A percentile compares a stretch with the other conserved stretches of the same genome.
These are phyloP conservation scores for Rhodotorula taiwanensis DNA, from an alignment of 768 basidiomycete genomes.

Conservation along the genomic window DNA sequence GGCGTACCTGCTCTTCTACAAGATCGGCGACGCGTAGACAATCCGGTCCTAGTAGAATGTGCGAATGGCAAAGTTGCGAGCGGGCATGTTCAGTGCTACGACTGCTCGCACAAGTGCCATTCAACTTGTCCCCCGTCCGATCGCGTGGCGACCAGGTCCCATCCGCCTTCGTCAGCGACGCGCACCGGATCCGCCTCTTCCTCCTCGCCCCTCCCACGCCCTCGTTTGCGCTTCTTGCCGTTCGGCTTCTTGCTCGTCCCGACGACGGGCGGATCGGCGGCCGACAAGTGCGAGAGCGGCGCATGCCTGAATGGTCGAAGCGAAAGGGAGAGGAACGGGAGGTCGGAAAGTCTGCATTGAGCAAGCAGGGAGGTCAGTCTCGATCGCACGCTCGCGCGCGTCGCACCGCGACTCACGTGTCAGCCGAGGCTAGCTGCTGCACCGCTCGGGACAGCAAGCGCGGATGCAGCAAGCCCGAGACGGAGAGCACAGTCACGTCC, in stretches of 20 bases:
- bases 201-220: slow-evolving; percentile 30
- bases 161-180: slow-evolving; percentile 14
- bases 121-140: neutral
- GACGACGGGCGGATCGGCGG: slow-evolving; percentile 5
- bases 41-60: too few relatives aligned
- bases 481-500: neutral
- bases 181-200: slow-evolving; percentile 21
- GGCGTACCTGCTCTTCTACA: slow-evolving; percentile 16
- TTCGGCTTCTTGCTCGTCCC: slow-evolving; percentile 22
- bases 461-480: slow-evolving; percentile 26
- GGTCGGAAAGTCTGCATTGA: neutral
- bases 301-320: slow-evolving; percentile 21
- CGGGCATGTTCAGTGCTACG: slow-evolving; percentile 5
- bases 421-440: too few relatives aligned
- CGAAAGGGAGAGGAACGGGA: slow-evolving; percentile 15
- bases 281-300: slow-evolving; percentile 27
- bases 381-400: neutral
- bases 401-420: too few relatives aligned
- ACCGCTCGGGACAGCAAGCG: neutral
- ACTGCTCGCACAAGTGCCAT: slow-evolving; percentile 23
- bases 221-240: slow-evolving; percentile 33
- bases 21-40: neutral
- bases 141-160: slow-evolving; percentile 20
- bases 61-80: too few relatives aligned
- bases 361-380: neutral